Conservation (phyloP, 140 eudicot species). For the Erigeron philadelphicus region DNA sequence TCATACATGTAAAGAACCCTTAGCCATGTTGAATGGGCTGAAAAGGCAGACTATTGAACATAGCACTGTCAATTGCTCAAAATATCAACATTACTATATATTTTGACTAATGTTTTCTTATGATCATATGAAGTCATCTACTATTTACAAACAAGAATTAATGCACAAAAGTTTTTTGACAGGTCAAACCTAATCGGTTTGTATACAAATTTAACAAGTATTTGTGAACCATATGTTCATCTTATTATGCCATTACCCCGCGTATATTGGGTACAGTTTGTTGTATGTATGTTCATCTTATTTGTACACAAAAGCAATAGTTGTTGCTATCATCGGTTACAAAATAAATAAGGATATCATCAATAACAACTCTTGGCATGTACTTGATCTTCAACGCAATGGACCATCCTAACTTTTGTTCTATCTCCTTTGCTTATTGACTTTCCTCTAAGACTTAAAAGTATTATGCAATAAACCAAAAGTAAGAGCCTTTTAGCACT, state of each 20-base stretch:
- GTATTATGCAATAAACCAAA: constrained; percentile 16
- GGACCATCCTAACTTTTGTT: constrained; percentile 37
- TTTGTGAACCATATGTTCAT: neutral
- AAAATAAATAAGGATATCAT: constrained; percentile 4
- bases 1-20: too few relatives aligned
- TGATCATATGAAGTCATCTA: too few relatives aligned
- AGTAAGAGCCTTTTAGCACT: constrained; percentile 20
- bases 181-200: neutral
- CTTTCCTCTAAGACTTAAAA: constrained; percentile 15
- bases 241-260: neutral
- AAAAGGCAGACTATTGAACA: too few relatives aligned
- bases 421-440: constrained; percentile 33
- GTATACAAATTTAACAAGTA: neutral
- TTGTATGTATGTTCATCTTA: too few relatives aligned
- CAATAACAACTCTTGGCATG: constrained; percentile 37
- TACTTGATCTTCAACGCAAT: constrained; percentile 32
- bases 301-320: constrained; percentile 17
- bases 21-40: too few relatives aligned
- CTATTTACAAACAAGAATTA: too few relatives aligned
- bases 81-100: too few relatives aligned
- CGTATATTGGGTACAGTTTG: too few relatives aligned
- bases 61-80: too few relatives aligned
- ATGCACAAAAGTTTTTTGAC: too few relatives aligned
- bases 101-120: too few relatives aligned
- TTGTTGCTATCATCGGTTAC: neutral